Percentiles rank a stretch among this genome's conserved stretches.
These are phyloP conservation scores for Cornus kousa DNA, from an alignment of 148 eudicot genomes.

Conservation along the genomic window DNA sequence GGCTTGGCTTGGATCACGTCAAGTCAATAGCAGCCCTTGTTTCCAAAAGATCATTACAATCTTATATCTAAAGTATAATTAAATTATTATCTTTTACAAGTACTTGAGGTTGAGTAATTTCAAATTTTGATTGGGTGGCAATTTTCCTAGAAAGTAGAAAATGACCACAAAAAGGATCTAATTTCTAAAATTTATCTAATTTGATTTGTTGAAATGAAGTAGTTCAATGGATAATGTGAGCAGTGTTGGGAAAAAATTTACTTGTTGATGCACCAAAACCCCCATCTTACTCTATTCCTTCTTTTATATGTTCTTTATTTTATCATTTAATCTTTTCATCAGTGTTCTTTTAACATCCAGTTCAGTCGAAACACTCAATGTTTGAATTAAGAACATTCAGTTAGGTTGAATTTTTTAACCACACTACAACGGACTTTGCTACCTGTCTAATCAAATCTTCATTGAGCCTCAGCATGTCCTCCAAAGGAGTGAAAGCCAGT, in stretches of 20 bases:
- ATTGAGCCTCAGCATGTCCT: slow-evolving; percentile 89
- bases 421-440: slow-evolving; percentile 10
- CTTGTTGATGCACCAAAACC: background rate
- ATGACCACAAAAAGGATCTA: background rate
- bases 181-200: background rate
- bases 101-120: background rate
- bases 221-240: background rate
- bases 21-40: background rate
- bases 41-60: background rate
- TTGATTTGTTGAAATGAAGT: background rate
- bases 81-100: background rate
- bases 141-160: background rate
- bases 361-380: too few species aligned
- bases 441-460: slow-evolving; percentile 98
- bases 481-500: slow-evolving; percentile 90
- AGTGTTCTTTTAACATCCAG: background rate
- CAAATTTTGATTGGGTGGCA: background rate
- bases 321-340: background rate
- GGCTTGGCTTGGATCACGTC: background rate
- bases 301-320: background rate
- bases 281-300: background rate
- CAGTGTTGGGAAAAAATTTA: background rate
- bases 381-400: background rate
- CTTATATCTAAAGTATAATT: too few species aligned
- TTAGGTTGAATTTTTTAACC: background rate